A percentile compares a stretch with the other conserved stretches of the same genome.
phyloP scores from a whole-genome alignment of 2,329 filamentous ascomycete genomes.

The Diaporthe amygdali region DNA sequence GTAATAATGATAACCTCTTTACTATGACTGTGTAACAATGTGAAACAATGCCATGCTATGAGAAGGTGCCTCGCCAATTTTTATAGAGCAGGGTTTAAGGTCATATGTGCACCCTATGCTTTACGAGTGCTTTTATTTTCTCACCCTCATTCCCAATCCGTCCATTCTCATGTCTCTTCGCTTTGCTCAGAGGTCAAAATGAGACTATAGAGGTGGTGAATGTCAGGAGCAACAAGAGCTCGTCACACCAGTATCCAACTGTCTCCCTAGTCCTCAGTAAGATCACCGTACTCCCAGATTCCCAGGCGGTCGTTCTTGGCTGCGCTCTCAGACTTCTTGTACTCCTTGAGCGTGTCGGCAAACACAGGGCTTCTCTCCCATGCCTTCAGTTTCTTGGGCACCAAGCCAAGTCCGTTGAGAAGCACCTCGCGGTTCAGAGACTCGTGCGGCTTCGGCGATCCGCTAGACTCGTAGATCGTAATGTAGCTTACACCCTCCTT shows the following conservation, averaged over 20 bases:
- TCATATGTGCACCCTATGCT: background rate
- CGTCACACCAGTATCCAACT: background rate
- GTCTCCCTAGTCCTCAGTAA: slow-evolving; percentile 79
- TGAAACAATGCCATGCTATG: background rate
- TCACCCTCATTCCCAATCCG: background rate
- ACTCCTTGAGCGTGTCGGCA: slow-evolving; percentile 70
- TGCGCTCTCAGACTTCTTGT: slow-evolving; percentile 75
- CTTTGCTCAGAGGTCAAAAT: background rate
- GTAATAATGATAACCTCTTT: background rate
- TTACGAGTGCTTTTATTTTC: background rate
- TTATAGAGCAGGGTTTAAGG: background rate
- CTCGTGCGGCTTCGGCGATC: slow-evolving; percentile 64
- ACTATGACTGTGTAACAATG: background rate
- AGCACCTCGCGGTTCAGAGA: slow-evolving; percentile 92
- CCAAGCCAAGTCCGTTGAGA: slow-evolving; percentile 84
- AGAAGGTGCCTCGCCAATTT: slow-evolving; percentile 11
- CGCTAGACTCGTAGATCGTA: slow-evolving; percentile 82
- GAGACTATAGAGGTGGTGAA: background rate
- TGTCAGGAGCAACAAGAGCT: background rate
- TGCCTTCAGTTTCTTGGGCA: slow-evolving; percentile 86
- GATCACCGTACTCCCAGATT: slow-evolving; percentile 98
- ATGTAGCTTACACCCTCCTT: slow-evolving; percentile 85
- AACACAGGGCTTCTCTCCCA: slow-evolving; percentile 82
- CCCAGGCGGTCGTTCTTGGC: slow-evolving; percentile 83
- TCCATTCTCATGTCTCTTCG: background rate